Evolutionary conservation across 2,329 filamentous ascomycete species (phyloP).

Genomic region (Cercospora janseana): DNA sequence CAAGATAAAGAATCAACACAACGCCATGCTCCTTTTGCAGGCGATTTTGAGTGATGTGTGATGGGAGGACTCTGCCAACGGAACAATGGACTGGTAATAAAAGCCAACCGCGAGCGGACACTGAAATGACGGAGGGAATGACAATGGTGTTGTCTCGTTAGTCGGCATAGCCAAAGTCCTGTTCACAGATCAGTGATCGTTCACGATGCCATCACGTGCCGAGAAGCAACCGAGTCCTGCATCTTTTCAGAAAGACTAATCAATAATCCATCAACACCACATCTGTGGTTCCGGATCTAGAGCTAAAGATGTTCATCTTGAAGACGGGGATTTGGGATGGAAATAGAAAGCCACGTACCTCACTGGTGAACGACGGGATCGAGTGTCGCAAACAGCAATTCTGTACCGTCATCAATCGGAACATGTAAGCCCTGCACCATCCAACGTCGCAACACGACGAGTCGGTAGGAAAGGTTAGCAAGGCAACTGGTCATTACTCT

Average conservation of each 20-base stretch:
- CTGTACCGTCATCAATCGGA: background rate
- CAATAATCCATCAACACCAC: constrained; percentile 16
- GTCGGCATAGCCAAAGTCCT: background rate
- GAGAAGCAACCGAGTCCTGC: background rate
- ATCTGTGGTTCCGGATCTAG: constrained; percentile 14
- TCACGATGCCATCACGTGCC: background rate
- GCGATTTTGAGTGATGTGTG: too few relatives aligned
- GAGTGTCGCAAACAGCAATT: background rate
- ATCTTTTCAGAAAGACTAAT: constrained; percentile 11
- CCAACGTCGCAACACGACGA: constrained; percentile 9
- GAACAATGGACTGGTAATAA: too few relatives aligned
- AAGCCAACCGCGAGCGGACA: too few relatives aligned
- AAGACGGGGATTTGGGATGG: background rate
- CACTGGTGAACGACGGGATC: background rate
- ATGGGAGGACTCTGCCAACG: too few relatives aligned
- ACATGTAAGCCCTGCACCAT: constrained; percentile 12
- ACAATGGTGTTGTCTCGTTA: too few relatives aligned
- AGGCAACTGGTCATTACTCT: constrained; percentile 10
- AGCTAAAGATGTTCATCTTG: constrained; percentile 15
- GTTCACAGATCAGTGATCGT: background rate
- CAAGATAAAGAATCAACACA: background rate
- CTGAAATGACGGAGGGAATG: too few relatives aligned
- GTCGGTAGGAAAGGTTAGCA: constrained; percentile 9
- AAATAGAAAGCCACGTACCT: background rate
- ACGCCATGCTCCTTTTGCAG: too few relatives aligned